Evolutionary conservation across 805 yeast species (phyloP), one percentile per base, ranked within the genome.

Genomic region (Candida multigemmis): DNA sequence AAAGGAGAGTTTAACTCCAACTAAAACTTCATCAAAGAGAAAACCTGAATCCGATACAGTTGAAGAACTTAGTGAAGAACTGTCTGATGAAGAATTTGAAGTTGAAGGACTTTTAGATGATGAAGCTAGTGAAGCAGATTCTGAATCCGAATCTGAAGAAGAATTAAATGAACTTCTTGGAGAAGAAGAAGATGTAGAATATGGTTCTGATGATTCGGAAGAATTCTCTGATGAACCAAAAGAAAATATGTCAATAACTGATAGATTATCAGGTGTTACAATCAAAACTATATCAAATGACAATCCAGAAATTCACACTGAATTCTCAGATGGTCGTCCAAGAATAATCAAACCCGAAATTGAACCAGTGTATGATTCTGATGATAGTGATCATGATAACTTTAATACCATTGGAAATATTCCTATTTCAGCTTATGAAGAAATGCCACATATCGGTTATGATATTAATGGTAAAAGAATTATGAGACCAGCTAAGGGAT

Each of bases 401-500:
- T 59, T 58, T 41, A 91, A 91, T 56, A 85, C 96, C 4, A 83
- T 91, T 40, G 98, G 98, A 26, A 84, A 91, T 48, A 71, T 91
- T 32, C 97, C 98, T 26, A 46, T 91, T 12, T 72, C 89, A 12
- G 95, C 95, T 2, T 91, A 91, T 50, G 98, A 91, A 30, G 94
- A 87, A 54, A 81, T 80, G 77, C 98, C 98, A 1, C 98, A 91
- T 50, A 75, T 91, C 34, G 97, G 98, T 32, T 91, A 91, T 53
- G 89, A 85, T 51, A 87, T 91, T 44, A 91, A 91, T 50, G 98
- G 99, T 46, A 89, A 87, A 51, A 74, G 98, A 48, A 87, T 91
- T 48, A 89, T 91, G 97, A 75, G 99, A 53, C 99, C 99, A 8
- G 98, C 97, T 7, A 80, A 84, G 44, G 95, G 96, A 9, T 76